Evolutionary conservation across 2,329 filamentous ascomycete genomes (phyloP).

Genomic region (Ceratocystiopsis brevicomis): DNA sequence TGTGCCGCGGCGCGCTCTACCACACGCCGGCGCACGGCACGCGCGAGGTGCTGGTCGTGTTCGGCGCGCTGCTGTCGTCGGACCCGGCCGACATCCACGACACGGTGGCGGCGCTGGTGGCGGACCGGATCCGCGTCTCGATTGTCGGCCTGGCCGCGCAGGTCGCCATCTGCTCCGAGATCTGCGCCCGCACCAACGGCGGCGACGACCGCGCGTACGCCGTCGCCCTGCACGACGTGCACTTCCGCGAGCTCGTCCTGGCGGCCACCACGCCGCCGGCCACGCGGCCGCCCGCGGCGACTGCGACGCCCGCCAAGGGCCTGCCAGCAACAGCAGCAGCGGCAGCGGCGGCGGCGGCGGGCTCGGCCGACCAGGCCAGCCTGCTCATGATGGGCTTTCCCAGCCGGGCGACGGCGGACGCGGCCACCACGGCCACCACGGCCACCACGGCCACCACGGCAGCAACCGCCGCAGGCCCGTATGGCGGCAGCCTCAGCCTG

Average conservation of each 20-base stretch:
- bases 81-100: conserved; percentile 92
- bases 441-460: background rate
- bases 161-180: conserved; percentile 77
- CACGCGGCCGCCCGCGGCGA: conserved; percentile 28
- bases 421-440: conserved; percentile 16
- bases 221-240: conserved; percentile 69
- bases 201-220: conserved; percentile 43
- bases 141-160: conserved; percentile 84
- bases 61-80: conserved; percentile 73
- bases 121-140: conserved; percentile 69
- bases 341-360: background rate
- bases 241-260: conserved; percentile 80
- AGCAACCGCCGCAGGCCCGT: too few species aligned
- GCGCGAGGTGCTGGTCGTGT: conserved; percentile 77
- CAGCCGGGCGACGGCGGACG: conserved; percentile 56
- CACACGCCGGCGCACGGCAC: conserved; percentile 89
- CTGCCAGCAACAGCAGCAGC: conserved; percentile 21
- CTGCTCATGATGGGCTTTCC: conserved; percentile 98
- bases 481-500: conserved; percentile 42
- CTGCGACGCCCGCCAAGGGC: conserved; percentile 21
- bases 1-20: conserved; percentile 81
- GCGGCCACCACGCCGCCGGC: conserved; percentile 77
- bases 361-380: conserved; percentile 21
- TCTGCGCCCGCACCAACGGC: conserved; percentile 72
- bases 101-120: conserved; percentile 60